Conservation (phyloP, 345 rosid genomes). For the Eucalyptus pauciflora region DNA sequence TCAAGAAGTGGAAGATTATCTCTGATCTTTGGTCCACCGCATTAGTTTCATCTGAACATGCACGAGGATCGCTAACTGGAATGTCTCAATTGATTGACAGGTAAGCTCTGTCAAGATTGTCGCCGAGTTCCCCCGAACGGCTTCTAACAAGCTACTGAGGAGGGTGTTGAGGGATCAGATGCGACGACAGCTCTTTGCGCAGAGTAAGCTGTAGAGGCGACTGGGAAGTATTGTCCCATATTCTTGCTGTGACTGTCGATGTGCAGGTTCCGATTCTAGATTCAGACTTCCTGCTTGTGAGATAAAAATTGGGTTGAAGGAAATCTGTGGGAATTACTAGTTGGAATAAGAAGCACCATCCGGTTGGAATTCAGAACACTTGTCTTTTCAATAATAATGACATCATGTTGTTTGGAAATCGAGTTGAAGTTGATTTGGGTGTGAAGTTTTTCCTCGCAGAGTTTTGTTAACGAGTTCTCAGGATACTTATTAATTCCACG, state of each 20-base stretch:
- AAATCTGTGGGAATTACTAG: not conserved
- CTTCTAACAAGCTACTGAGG: constrained; percentile 74
- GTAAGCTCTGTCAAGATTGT: constrained; percentile 66
- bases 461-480: not conserved
- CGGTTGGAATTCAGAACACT: not conserved
- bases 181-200: constrained; percentile 28
- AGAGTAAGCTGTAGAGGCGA: constrained; percentile 27
- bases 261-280: not conserved
- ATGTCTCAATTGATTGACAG: constrained; percentile 13
- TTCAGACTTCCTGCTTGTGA: not conserved
- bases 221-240: not conserved
- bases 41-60: not conserved
- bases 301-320: not conserved
- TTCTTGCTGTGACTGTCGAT: not conserved
- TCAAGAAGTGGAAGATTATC: not conserved
- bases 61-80: not conserved
- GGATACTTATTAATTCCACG: not conserved
- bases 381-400: not conserved
- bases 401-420: not conserved
- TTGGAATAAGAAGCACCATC: not conserved
- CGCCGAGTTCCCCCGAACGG: constrained; percentile 63
- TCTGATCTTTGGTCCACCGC: not conserved
- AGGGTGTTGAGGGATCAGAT: constrained; percentile 64
- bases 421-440: not conserved
- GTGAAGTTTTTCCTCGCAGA: not conserved